Conservation (phyloP, 148 eudicot species). For the Heliosperma pusillum region DNA sequence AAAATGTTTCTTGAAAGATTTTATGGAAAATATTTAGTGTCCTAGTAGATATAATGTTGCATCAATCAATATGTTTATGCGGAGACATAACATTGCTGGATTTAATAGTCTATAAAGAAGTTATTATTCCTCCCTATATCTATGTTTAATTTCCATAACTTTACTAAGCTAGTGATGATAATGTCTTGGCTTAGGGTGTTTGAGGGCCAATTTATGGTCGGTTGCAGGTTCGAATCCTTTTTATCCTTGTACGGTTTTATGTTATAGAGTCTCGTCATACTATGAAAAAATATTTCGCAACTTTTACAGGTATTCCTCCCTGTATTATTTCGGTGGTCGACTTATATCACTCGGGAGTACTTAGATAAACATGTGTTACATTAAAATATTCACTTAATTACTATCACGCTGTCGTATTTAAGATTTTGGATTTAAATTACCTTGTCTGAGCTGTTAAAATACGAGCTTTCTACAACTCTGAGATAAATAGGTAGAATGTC, state of each 20-base stretch:
- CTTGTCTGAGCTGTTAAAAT: slow-evolving; percentile 90
- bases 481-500: slow-evolving; percentile 78
- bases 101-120: background rate
- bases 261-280: background rate
- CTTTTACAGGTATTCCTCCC: no score
- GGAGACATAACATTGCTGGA: slow-evolving; percentile 30
- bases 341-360: no score
- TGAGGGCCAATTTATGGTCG: background rate
- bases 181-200: background rate
- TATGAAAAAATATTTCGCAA: background rate
- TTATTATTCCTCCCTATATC: background rate
- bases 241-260: no score
- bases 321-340: no score
- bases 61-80: slow-evolving; percentile 28
- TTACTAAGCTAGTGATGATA: no score
- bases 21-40: slow-evolving; percentile 4
- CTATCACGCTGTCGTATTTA: no score
- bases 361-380: background rate
- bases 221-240: background rate
- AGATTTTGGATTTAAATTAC: slow-evolving; percentile 25
- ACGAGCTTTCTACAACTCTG: slow-evolving; percentile 88
- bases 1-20: slow-evolving; percentile 31
- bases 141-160: background rate
- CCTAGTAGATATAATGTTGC: slow-evolving; percentile 10
- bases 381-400: background rate